A percentile compares a stretch with the other conserved stretches of the same genome.
phyloP scores from a whole-genome alignment of 768 basidiomycete genomes.

The Lactarius pseudohatsudake region DNA sequence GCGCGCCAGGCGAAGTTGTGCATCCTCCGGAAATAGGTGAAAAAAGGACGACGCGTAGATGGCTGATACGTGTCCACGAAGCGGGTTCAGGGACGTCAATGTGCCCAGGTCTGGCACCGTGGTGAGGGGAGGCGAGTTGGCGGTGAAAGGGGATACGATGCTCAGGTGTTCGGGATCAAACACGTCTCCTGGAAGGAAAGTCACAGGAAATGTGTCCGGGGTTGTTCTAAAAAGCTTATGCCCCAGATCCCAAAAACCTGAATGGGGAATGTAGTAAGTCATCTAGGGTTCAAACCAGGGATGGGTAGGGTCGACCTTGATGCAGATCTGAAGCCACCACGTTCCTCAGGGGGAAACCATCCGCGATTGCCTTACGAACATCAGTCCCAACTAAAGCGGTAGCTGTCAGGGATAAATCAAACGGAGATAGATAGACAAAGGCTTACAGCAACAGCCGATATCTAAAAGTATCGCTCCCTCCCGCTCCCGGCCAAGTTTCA shows the following conservation, averaged over 20 bases:
- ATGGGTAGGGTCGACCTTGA: conserved; percentile 34
- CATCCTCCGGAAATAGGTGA: conserved; percentile 44
- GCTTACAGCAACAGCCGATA: conserved; percentile 47
- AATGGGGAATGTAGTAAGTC: background rate
- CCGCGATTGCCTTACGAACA: conserved; percentile 41
- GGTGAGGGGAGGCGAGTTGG: conserved; percentile 29
- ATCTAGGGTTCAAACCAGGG: background rate
- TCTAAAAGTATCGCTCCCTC: conserved; percentile 44
- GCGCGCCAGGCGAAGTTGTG: conserved; percentile 44
- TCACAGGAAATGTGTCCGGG: conserved; percentile 50
- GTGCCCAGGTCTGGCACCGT: conserved; percentile 33
- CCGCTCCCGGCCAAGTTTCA: conserved; percentile 41
- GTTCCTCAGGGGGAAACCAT: conserved; percentile 45
- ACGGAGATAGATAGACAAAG: background rate
- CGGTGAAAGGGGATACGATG: conserved; percentile 31
- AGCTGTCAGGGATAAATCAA: background rate
- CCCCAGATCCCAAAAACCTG: conserved; percentile 62
- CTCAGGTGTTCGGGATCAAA: conserved; percentile 49
- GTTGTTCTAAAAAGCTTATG: conserved; percentile 59
- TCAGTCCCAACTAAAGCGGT: conserved; percentile 42
- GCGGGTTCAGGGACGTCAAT: conserved; percentile 44
- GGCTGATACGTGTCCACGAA: conserved; percentile 47
- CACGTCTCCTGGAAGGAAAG: conserved; percentile 55
- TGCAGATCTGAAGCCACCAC: conserved; percentile 42
- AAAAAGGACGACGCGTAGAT: conserved; percentile 55